A percentile compares a stretch with the other conserved stretches of the same genome.
Evolutionary conservation across 2,329 filamentous ascomycete genomes (phyloP).

Genomic region (Cordyceps militaris): DNA sequence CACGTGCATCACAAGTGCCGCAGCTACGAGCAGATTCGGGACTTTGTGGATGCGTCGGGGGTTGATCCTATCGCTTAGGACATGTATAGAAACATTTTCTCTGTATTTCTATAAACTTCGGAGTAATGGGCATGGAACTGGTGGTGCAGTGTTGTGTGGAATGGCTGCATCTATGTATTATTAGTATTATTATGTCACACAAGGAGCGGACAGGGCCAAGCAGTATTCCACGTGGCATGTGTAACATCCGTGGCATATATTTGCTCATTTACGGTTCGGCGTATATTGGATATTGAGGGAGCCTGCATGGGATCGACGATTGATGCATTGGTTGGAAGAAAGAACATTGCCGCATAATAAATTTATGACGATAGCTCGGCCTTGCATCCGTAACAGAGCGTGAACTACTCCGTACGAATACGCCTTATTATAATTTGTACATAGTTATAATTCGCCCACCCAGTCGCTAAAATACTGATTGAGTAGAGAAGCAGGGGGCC

Average conservation of each 20-base stretch:
- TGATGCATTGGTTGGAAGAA: not conserved
- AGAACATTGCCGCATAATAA: not conserved
- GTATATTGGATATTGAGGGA: not conserved
- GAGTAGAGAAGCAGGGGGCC: not conserved
- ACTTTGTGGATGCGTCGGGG: not conserved
- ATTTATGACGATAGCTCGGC: not conserved
- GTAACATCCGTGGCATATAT: not conserved
- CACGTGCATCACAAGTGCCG: slow-evolving; percentile 11
- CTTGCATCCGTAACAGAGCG: not conserved
- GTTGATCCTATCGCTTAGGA: not conserved
- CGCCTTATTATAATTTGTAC: no score
- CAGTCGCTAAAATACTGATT: not conserved
- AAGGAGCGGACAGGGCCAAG: not conserved
- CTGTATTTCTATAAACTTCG: not conserved
- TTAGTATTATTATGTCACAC: not conserved
- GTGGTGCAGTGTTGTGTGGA: no score
- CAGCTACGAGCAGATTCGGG: slow-evolving; percentile 5
- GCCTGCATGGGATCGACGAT: not conserved
- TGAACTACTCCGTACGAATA: no score
- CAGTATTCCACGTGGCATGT: no score
- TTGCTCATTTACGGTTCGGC: not conserved
- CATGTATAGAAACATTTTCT: not conserved
- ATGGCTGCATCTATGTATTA: not conserved
- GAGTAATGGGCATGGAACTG: not conserved
- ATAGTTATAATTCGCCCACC: not conserved